phyloP scores from a whole-genome alignment of 192 early-diverging fungal genomes.

The Phycomyces nitens region DNA sequence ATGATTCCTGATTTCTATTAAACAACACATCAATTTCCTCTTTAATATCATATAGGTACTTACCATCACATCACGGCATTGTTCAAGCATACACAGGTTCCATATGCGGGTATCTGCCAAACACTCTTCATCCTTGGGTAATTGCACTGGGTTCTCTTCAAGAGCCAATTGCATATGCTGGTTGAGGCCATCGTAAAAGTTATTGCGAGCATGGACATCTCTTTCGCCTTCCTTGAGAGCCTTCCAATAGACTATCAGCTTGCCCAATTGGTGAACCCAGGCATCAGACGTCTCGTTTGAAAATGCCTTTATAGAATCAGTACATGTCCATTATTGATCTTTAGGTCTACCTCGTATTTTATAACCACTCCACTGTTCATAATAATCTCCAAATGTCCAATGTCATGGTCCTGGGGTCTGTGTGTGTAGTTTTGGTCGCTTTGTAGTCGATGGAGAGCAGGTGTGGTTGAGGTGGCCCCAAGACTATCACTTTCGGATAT shows the following conservation, averaged over 20 bases:
- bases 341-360: constrained; percentile 14
- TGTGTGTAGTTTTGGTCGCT: neutral
- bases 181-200: neutral
- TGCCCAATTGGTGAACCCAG: constrained; percentile 22
- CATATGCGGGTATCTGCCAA: constrained; percentile 28
- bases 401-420: neutral
- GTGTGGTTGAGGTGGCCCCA: neutral
- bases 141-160: neutral
- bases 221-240: constrained; percentile 25
- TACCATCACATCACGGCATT: constrained; percentile 32
- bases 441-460: neutral
- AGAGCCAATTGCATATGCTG: neutral
- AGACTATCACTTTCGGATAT: neutral
- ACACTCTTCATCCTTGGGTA: constrained; percentile 4
- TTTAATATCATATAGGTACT: constrained; percentile 1
- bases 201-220: constrained; percentile 9
- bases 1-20: constrained; percentile 31
- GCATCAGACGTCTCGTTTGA: constrained; percentile 18
- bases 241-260: constrained; percentile 23
- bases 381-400: constrained; percentile 16
- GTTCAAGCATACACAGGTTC: constrained; percentile 22
- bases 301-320: constrained; percentile 15
- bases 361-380: constrained; percentile 29
- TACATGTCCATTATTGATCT: neutral
- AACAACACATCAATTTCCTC: neutral